Conservation (phyloP, 805 yeast genomes). For the Torulaspora maleeae region DNA sequence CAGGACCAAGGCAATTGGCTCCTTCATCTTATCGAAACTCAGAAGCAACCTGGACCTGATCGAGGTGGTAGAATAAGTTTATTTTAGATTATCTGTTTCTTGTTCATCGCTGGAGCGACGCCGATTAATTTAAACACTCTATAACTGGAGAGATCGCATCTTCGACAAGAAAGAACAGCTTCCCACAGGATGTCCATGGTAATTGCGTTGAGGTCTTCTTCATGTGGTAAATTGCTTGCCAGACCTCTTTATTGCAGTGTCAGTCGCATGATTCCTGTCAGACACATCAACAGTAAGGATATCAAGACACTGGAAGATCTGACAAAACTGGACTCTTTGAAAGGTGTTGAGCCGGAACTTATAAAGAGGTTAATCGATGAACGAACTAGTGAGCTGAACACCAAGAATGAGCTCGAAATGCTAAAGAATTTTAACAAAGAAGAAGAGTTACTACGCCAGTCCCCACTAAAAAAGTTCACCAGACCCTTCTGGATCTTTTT, state of each 20-base stretch:
- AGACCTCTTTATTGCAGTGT: not conserved
- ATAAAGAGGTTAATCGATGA: slow-evolving; percentile 30
- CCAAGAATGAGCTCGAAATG: slow-evolving; percentile 28
- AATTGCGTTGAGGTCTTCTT: not conserved
- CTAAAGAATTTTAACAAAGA: slow-evolving; percentile 23
- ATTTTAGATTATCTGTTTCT: not conserved
- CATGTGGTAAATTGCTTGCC: not conserved
- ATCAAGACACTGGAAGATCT: slow-evolving; percentile 32
- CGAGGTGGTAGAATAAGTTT: too few species aligned
- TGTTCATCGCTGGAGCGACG: too few species aligned
- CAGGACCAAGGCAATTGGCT: not conserved
- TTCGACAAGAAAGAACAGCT: too few species aligned
- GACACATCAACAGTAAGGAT: slow-evolving; percentile 6
- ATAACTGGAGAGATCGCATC: too few species aligned
- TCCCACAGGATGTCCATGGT: not conserved
- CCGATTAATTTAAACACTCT: too few species aligned
- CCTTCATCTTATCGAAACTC: not conserved
- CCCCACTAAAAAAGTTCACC: slow-evolving; percentile 23
- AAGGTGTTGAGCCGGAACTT: slow-evolving; percentile 34
- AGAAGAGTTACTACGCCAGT: slow-evolving; percentile 16
- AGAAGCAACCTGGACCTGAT: not conserved
- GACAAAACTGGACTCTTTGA: slow-evolving; percentile 29
- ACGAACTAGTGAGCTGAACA: slow-evolving; percentile 30
- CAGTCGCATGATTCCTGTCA: not conserved
- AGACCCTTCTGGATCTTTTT: slow-evolving; percentile 33